Conservation (phyloP, 768 basidiomycete species). For the Podaxis sp. region DNA sequence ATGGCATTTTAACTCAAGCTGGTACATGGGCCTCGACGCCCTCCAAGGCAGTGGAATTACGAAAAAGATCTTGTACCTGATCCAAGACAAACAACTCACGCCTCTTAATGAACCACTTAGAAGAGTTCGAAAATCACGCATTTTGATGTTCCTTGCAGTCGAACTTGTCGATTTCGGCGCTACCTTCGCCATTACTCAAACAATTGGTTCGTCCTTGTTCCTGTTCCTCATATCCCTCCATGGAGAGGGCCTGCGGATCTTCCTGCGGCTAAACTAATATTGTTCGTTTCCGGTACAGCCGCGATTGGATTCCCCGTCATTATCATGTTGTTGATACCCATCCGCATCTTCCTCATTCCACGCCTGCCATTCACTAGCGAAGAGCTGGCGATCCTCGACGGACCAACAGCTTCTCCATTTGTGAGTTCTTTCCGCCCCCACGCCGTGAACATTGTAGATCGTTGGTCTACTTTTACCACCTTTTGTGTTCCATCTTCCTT, state of each 20-base stretch:
- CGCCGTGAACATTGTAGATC: constrained; percentile 33
- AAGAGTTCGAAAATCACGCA: constrained; percentile 70
- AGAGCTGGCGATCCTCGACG: constrained; percentile 85
- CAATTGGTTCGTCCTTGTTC: constrained; percentile 55
- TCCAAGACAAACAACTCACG: constrained; percentile 69
- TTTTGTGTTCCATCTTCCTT: background rate
- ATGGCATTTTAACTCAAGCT: constrained; percentile 39
- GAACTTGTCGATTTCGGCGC: constrained; percentile 85
- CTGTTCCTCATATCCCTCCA: background rate
- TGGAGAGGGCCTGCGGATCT: constrained; percentile 10
- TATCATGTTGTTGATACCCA: constrained; percentile 79
- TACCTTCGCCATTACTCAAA: constrained; percentile 90
- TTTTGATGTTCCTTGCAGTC: constrained; percentile 68
- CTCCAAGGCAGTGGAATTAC: constrained; percentile 83
- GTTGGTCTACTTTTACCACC: background rate
- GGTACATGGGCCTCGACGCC: constrained; percentile 91
- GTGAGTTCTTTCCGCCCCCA: constrained; percentile 49
- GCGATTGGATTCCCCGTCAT: constrained; percentile 92
- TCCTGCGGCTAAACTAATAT: constrained; percentile 23
- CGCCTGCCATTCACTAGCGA: constrained; percentile 70
- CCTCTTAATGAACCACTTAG: constrained; percentile 68
- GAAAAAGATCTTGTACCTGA: constrained; percentile 73
- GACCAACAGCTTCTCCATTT: constrained; percentile 85
- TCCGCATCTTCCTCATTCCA: constrained; percentile 73
- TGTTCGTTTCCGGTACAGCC: constrained; percentile 39